Conservation (phyloP, 2,329 filamentous ascomycete genomes). For the Verticillium dahliae region DNA sequence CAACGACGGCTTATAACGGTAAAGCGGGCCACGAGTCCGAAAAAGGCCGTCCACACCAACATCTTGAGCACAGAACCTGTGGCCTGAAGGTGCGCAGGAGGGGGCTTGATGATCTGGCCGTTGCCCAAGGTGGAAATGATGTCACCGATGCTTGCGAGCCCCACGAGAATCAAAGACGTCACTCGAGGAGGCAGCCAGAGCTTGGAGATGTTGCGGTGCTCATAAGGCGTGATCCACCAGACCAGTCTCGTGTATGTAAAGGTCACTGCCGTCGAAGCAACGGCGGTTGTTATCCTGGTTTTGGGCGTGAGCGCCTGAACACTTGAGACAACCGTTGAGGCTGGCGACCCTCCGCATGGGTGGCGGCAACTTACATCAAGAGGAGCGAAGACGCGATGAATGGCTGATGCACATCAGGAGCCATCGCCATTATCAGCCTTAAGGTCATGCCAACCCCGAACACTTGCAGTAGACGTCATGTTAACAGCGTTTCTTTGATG, state of each 20-base stretch:
- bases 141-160: slow-evolving; percentile 4
- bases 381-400: background rate
- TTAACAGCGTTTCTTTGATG: background rate
- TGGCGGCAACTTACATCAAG: background rate
- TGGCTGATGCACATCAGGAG: background rate
- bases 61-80: slow-evolving; percentile 5
- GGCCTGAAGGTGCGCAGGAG: slow-evolving; percentile 1
- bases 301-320: background rate
- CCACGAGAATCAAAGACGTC: slow-evolving; percentile 3
- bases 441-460: background rate
- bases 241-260: slow-evolving; percentile 10
- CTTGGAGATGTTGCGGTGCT: slow-evolving; percentile 2
- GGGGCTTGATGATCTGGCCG: slow-evolving; percentile 4
- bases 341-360: too few species aligned
- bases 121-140: slow-evolving; percentile 1
- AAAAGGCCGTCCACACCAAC: slow-evolving; percentile 4
- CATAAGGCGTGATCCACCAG: slow-evolving; percentile 7
- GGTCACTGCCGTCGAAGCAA: slow-evolving; percentile 1
- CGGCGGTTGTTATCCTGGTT: background rate
- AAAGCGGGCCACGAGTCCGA: slow-evolving; percentile 3
- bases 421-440: background rate
- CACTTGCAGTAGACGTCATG: background rate
- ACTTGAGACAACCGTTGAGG: too few species aligned
- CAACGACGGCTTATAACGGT: slow-evolving; percentile 4
- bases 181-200: slow-evolving; percentile 8